Conservation (phyloP, 164 flowering plant species). For the Nelumbo lutea region DNA sequence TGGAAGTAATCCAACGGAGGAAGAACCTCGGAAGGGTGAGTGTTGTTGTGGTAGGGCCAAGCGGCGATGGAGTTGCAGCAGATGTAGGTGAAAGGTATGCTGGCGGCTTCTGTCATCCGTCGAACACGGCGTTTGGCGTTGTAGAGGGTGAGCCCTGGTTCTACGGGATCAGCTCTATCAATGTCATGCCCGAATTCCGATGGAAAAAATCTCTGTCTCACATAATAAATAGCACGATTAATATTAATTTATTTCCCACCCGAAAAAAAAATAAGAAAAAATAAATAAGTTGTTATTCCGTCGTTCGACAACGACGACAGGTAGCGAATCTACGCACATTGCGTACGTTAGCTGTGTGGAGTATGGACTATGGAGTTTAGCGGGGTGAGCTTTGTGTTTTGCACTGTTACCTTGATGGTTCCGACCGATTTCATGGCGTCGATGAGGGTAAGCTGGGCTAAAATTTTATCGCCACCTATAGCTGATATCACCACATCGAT, state of each 20-base stretch:
- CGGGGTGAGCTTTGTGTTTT: too few species aligned
- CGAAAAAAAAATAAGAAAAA: too few species aligned
- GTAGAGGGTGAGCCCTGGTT: slow-evolving; percentile 67
- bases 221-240: neutral
- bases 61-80: slow-evolving; percentile 81
- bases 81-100: slow-evolving; percentile 57
- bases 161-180: slow-evolving; percentile 63
- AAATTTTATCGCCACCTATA: slow-evolving; percentile 43
- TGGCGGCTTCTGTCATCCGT: slow-evolving; percentile 35
- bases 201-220: slow-evolving; percentile 62
- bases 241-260: too few species aligned
- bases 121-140: slow-evolving; percentile 46
- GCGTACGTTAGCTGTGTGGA: too few species aligned
- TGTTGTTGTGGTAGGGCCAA: slow-evolving; percentile 74
- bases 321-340: too few species aligned
- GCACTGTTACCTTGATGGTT: slow-evolving; percentile 45
- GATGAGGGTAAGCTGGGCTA: slow-evolving; percentile 42
- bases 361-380: too few species aligned
- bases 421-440: slow-evolving; percentile 50
- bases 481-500: slow-evolving; percentile 64
- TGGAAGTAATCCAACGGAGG: slow-evolving; percentile 64
- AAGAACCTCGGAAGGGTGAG: slow-evolving; percentile 55
- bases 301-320: too few species aligned
- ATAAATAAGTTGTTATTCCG: too few species aligned
- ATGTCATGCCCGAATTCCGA: slow-evolving; percentile 80